Percentiles rank a stretch among this genome's conserved stretches.
Evolutionary conservation across 768 basidiomycete genomes (phyloP).

Genomic region (Lactarius vividus): DNA sequence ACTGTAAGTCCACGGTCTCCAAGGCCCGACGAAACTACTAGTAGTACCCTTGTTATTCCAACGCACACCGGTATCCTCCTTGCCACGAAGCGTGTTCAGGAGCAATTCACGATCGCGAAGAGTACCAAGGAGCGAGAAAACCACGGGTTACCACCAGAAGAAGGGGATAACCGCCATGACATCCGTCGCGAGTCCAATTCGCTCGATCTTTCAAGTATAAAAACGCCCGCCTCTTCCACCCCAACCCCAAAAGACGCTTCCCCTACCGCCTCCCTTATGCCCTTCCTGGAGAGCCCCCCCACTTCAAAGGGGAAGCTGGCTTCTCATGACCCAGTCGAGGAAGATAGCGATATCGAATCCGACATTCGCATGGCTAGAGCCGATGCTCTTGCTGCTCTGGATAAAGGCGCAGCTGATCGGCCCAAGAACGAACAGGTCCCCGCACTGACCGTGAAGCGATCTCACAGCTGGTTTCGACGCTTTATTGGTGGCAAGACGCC

Average conservation of each 20-base stretch:
- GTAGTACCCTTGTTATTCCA: constrained; percentile 14
- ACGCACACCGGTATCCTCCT: constrained; percentile 50
- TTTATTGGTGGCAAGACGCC: constrained; percentile 25
- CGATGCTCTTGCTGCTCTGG: constrained; percentile 38
- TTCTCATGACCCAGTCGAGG: constrained; percentile 15
- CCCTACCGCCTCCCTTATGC: too few species aligned
- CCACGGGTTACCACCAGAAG: too few species aligned
- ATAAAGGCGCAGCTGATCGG: constrained; percentile 29
- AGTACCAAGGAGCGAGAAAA: too few species aligned
- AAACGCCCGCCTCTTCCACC: too few species aligned
- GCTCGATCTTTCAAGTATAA: too few species aligned
- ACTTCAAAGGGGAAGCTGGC: constrained; percentile 5
- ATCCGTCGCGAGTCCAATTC: neutral
- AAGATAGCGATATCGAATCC: constrained; percentile 29
- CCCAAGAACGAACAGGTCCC: constrained; percentile 27
- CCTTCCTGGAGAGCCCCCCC: neutral
- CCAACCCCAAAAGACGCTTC: too few species aligned
- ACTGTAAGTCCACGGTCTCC: constrained; percentile 27
- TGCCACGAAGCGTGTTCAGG: constrained; percentile 75
- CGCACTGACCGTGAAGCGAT: constrained; percentile 3
- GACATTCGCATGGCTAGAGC: constrained; percentile 12
- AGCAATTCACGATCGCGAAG: constrained; percentile 43
- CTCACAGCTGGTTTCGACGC: constrained; percentile 19
- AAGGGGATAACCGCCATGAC: too few species aligned
- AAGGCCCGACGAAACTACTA: constrained; percentile 9